Base-by-base conservation (phyloP, 805 yeast species). In the Sugiyamaella floridensis region DNA sequence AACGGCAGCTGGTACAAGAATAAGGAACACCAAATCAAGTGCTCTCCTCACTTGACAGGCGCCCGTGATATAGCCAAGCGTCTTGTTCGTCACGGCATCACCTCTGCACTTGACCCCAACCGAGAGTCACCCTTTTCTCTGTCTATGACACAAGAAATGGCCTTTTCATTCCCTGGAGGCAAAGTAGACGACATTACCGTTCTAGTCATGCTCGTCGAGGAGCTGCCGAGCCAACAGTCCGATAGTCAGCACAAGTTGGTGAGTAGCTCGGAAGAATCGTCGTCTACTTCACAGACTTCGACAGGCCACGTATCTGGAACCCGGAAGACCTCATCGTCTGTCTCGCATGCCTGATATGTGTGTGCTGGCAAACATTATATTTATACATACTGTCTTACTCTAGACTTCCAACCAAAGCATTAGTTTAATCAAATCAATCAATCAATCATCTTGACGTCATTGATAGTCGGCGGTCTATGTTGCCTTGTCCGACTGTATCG, bases 101-200 rank as follows among this genome's bases (percentile, higher is more conserved):
- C 74, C 47, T 75, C 88, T 18, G 85, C 95, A 53, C 75, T 79
- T 57, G 92, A 92, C 67, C 78, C 84, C 12, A 72, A 78, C 52
- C 86, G 77, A 64, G 89, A 90, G 16, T 83, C 95, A 55, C 95
- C 92, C 0, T 92, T 92, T 69, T 85, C 96, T 7, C 89, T 85
- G 67, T 87, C 84, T 63, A 73, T 86, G 52, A 75, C 83, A 10
- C 74, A 80, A 58, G 65, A 84, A 48, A 79, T 88, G 1, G 85
- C 85, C 2, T 85, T 82, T 62, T 72, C 75, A 43, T 86, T 86
- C 63, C 74, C 81, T 54, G 98, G 99, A 34, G 99, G 99, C 12
- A 92, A 92, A 71, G 95, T 89, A 45, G 99, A 92, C 70, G 99
- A 92, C 68, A 85, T 93, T 40, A 89, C 98, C 0, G 80, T 85